Percentiles rank a stretch among this genome's conserved stretches.
These are phyloP conservation scores for Dacryopinax spathularia DNA, from an alignment of 768 basidiomycete genomes.

Conservation along the genomic window DNA sequence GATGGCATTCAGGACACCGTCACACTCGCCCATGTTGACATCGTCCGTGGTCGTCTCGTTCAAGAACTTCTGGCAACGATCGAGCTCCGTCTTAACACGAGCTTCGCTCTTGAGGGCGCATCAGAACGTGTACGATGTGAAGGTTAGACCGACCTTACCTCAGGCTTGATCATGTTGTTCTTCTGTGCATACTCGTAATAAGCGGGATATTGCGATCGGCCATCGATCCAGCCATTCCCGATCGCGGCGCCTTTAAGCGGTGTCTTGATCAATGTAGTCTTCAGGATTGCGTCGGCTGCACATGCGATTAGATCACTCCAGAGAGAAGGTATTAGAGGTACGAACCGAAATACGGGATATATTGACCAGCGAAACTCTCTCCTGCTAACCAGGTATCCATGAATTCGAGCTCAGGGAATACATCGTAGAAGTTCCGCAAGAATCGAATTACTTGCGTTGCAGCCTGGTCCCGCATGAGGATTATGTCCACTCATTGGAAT, in stretches of 20 bases:
- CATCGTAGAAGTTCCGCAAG: slow-evolving; percentile 67
- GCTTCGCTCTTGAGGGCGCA: not conserved
- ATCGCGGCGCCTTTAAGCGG: slow-evolving; percentile 73
- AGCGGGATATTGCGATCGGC: slow-evolving; percentile 70
- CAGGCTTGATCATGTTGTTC: slow-evolving; percentile 61
- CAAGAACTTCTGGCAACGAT: slow-evolving; percentile 8
- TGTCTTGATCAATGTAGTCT: slow-evolving; percentile 38
- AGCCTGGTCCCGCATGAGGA: slow-evolving; percentile 34
- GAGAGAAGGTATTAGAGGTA: slow-evolving; percentile 3
- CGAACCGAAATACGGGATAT: slow-evolving; percentile 86
- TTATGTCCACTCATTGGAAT: not conserved
- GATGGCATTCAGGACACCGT: slow-evolving; percentile 5
- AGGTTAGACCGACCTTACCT: slow-evolving; percentile 37
- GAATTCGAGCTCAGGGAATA: slow-evolving; percentile 76
- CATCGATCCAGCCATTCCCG: slow-evolving; percentile 98
- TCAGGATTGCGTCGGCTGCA: slow-evolving; percentile 62
- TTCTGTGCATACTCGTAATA: slow-evolving; percentile 77
- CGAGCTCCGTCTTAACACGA: slow-evolving; percentile 20
- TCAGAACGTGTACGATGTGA: too few species aligned
- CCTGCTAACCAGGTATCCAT: slow-evolving; percentile 91
- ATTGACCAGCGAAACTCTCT: slow-evolving; percentile 95
- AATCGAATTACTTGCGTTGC: slow-evolving; percentile 70
- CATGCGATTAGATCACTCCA: not conserved
- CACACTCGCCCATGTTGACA: slow-evolving; percentile 7
- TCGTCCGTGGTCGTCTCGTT: slow-evolving; percentile 9